Evolutionary conservation across 176 grass and related monocot species (phyloP).

Genomic region (Saccharum officinarum): DNA sequence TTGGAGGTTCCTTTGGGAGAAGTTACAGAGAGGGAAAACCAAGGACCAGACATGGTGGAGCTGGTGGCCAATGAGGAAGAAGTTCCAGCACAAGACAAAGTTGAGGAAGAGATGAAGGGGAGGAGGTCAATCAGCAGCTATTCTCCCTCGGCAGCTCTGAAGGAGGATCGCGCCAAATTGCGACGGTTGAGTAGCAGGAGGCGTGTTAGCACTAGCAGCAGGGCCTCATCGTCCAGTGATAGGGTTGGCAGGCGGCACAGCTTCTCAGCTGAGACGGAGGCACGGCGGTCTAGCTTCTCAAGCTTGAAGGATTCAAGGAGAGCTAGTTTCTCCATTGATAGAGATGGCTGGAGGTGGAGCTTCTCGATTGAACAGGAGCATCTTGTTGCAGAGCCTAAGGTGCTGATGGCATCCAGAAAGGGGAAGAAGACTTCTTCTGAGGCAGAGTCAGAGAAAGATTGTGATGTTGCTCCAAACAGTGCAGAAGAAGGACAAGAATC

Average conservation of each 20-base stretch:
- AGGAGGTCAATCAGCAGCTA: conserved; percentile 53
- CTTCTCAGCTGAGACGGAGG: conserved; percentile 78
- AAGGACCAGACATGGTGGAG: conserved; percentile 15
- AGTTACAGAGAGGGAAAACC: background rate
- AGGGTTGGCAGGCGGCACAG: conserved; percentile 66
- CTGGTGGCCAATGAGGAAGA: background rate
- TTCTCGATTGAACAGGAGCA: conserved; percentile 88
- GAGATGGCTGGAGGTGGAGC: conserved; percentile 78
- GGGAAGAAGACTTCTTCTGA: conserved; percentile 53
- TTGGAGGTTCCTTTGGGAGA: conserved; percentile 34
- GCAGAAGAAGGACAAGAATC: conserved; percentile 43
- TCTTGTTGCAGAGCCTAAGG: conserved; percentile 68
- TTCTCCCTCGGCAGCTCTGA: conserved; percentile 42
- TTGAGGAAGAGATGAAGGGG: conserved; percentile 46
- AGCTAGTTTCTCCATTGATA: conserved; percentile 87
- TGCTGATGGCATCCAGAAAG: conserved; percentile 57
- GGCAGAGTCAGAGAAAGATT: conserved; percentile 45
- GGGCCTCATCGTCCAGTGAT: conserved; percentile 47
- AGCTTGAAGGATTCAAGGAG: conserved; percentile 70
- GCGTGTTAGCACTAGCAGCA: conserved; percentile 45
- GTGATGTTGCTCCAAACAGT: conserved; percentile 35
- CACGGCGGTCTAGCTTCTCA: conserved; percentile 58
- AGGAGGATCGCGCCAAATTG: conserved; percentile 74
- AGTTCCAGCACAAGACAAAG: conserved; percentile 23
- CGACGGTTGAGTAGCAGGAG: conserved; percentile 52